These are phyloP conservation scores for Choanephora cucurbitarum DNA, from an alignment of 371 early-diverging fungal genomes.

Conservation along the genomic window DNA sequence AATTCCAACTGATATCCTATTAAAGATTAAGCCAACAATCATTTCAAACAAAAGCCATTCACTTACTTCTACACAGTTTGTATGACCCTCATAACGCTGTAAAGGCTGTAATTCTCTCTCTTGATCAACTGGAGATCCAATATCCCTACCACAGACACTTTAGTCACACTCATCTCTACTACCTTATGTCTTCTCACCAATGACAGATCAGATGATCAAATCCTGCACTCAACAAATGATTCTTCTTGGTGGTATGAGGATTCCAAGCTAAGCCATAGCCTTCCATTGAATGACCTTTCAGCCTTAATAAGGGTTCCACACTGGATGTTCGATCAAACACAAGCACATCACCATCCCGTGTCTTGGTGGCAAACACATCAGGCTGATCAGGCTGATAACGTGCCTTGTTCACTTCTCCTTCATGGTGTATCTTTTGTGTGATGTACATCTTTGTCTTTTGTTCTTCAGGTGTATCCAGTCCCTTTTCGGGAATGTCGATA, in stretches of 20 bases:
- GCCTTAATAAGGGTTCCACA: slow-evolving; percentile 81
- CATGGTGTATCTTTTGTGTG: slow-evolving; percentile 88
- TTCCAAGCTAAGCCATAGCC: slow-evolving; percentile 90
- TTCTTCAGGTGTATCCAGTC: slow-evolving; percentile 47
- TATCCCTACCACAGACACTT: slow-evolving; percentile 32
- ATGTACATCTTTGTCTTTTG: slow-evolving; percentile 40
- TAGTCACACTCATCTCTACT: background rate
- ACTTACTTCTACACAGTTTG: slow-evolving; percentile 85
- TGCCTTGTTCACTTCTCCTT: slow-evolving; percentile 95
- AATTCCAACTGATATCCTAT: slow-evolving; percentile 94
- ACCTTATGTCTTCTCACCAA: slow-evolving; percentile 52
- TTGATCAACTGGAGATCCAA: slow-evolving; percentile 24
- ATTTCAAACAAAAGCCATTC: background rate
- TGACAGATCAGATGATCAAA: slow-evolving; percentile 86
- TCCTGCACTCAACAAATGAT: slow-evolving; percentile 79
- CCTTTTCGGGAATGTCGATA: slow-evolving; percentile 76
- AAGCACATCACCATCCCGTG: slow-evolving; percentile 87
- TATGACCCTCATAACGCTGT: slow-evolving; percentile 79
- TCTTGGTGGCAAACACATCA: slow-evolving; percentile 94
- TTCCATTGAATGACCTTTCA: slow-evolving; percentile 92
- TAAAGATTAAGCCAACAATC: background rate
- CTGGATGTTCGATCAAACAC: slow-evolving; percentile 90
- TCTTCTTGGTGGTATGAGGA: slow-evolving; percentile 53
- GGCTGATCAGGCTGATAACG: slow-evolving; percentile 94
- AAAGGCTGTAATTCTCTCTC: slow-evolving; percentile 76